phyloP scores from a whole-genome alignment of 495 filamentous ascomycete genomes.

The Cryomyces minteri region DNA sequence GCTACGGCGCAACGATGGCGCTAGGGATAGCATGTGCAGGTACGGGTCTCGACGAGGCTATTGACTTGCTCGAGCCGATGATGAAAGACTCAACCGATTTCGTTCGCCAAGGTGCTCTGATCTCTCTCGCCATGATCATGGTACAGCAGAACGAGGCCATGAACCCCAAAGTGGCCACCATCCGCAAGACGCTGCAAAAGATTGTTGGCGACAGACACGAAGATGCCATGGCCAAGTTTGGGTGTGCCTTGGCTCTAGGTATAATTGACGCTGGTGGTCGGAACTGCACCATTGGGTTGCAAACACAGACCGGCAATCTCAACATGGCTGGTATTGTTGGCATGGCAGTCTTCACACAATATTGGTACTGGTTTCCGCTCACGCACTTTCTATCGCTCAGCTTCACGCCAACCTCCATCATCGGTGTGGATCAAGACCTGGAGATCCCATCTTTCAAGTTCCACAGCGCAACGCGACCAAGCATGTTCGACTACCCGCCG shows the following conservation, averaged over 20 bases:
- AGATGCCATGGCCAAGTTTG: slow-evolving; percentile 99
- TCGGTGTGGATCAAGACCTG: slow-evolving; percentile 81
- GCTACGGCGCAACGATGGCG: slow-evolving; percentile 96
- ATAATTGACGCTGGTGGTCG: slow-evolving; percentile 97
- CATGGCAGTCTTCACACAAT: slow-evolving; percentile 96
- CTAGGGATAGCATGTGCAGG: slow-evolving; percentile 96
- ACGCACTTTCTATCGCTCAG: slow-evolving; percentile 92
- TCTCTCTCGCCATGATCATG: slow-evolving; percentile 90
- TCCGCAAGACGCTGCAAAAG: slow-evolving; percentile 47
- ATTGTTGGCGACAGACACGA: slow-evolving; percentile 90
- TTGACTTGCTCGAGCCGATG: slow-evolving; percentile 96
- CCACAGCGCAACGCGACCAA: slow-evolving; percentile 83
- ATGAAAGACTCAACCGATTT: slow-evolving; percentile 99
- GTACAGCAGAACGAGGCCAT: slow-evolving; percentile 75
- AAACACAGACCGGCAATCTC: slow-evolving; percentile 93
- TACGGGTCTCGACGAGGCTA: slow-evolving; percentile 90
- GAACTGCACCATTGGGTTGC: slow-evolving; percentile 94
- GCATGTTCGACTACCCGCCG: slow-evolving; percentile 93
- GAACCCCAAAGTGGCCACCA: slow-evolving; percentile 48
- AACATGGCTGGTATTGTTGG: slow-evolving; percentile 97
- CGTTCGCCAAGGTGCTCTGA: slow-evolving; percentile 92
- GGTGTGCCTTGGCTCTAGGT: slow-evolving; percentile 79
- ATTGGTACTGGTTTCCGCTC: slow-evolving; percentile 99
- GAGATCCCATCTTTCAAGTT: slow-evolving; percentile 94
- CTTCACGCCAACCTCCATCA: slow-evolving; percentile 87